These are phyloP conservation scores for Mrakia blollopis DNA, from an alignment of 768 basidiomycete genomes.

Conservation along the genomic window DNA sequence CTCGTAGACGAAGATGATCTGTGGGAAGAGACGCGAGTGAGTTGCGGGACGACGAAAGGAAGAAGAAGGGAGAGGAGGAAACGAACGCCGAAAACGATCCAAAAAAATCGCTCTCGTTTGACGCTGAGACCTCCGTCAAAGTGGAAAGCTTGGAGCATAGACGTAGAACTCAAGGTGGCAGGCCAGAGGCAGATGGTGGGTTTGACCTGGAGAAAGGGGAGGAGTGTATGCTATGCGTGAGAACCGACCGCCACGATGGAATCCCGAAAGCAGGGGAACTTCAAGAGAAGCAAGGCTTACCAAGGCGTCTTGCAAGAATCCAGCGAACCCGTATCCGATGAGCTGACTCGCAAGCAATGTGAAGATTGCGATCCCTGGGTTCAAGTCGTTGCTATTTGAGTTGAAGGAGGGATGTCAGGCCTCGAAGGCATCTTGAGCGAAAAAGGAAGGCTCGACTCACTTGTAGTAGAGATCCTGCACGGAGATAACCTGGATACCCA, in stretches of 20 bases:
- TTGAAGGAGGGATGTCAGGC: constrained; percentile 23
- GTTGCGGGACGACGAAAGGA: too few species aligned
- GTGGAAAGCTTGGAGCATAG: constrained; percentile 43
- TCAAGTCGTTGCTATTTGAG: constrained; percentile 37
- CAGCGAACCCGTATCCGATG: constrained; percentile 40
- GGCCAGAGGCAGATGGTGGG: constrained; percentile 37
- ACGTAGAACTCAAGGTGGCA: constrained; percentile 34
- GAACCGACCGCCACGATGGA: too few species aligned
- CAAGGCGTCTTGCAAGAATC: constrained; percentile 29
- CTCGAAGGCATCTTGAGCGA: background rate
- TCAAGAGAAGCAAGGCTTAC: too few species aligned
- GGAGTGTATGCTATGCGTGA: too few species aligned
- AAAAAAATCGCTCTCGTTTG: constrained; percentile 42
- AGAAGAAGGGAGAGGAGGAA: too few species aligned
- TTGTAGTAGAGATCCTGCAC: constrained; percentile 38
- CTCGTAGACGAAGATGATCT: constrained; percentile 33
- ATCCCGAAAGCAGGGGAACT: too few species aligned
- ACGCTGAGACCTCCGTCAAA: constrained; percentile 37
- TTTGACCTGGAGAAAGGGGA: too few species aligned
- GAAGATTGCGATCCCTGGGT: constrained; percentile 42
- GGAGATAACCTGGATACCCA: constrained; percentile 45
- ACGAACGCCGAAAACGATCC: constrained; percentile 37
- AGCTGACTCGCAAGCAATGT: constrained; percentile 40
- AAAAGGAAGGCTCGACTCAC: background rate
- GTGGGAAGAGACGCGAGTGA: background rate